phyloP scores from a whole-genome alignment of 2,329 filamentous ascomycete species.

The Paraphaeosphaeria minitans region DNA sequence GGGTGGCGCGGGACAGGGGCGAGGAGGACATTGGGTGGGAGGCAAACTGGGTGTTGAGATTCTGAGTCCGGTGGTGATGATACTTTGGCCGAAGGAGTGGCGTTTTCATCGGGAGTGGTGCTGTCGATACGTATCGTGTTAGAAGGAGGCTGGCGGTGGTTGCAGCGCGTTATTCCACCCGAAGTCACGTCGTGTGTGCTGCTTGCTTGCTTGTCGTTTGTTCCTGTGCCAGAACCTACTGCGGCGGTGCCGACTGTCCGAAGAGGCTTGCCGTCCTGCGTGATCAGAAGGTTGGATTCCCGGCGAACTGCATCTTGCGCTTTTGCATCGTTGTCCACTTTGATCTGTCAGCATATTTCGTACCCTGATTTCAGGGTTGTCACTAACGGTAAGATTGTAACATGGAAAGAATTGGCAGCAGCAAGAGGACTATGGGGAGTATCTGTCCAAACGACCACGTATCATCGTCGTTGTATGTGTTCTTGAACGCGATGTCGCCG shows the following conservation, averaged over 20 bases:
- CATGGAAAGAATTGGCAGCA: conserved; percentile 30
- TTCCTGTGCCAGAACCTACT: background rate
- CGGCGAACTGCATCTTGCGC: conserved; percentile 11
- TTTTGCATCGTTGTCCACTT: conserved; percentile 29
- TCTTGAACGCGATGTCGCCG: conserved; percentile 15
- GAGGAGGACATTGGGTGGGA: background rate
- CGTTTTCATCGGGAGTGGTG: background rate
- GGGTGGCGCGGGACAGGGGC: conserved; percentile 18
- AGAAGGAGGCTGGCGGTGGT: conserved; percentile 8
- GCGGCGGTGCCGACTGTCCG: background rate
- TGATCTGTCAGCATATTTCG: background rate
- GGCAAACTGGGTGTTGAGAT: no score
- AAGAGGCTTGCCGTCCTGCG: background rate
- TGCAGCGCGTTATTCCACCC: conserved; percentile 15
- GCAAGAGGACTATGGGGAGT: conserved; percentile 29
- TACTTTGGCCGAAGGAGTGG: background rate
- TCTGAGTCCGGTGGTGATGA: no score
- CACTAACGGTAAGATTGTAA: conserved; percentile 25
- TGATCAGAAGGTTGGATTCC: background rate
- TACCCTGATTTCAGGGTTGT: background rate
- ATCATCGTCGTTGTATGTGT: conserved; percentile 23
- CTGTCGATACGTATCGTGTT: background rate
- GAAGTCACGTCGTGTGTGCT: conserved; percentile 12
- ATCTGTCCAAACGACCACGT: conserved; percentile 35
- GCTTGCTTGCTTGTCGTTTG: background rate